Conservation (phyloP, 495 filamentous ascomycete genomes). For the Penicillium antarcticum region DNA sequence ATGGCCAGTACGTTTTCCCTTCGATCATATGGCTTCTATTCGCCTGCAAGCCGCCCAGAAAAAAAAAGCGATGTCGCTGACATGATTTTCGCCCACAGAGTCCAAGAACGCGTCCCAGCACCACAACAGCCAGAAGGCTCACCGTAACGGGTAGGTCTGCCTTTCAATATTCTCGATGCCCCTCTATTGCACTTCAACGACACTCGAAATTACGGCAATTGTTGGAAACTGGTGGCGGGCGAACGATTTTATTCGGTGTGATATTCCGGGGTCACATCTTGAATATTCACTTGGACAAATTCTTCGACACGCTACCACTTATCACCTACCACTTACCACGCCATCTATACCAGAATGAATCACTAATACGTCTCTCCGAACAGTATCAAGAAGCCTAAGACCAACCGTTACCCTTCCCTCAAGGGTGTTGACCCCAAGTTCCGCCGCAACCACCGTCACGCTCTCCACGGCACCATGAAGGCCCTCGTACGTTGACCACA, state of each 20-base stretch:
- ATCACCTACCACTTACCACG: background rate
- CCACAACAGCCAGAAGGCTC: conserved; percentile 94
- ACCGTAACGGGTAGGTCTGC: conserved; percentile 86
- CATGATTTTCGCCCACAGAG: conserved; percentile 54
- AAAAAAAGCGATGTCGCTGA: conserved; percentile 21
- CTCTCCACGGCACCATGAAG: conserved; percentile 96
- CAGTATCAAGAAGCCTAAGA: conserved; percentile 99
- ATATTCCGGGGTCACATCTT: conserved; percentile 4
- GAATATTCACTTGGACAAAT: conserved; percentile 1
- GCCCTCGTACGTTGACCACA: conserved; percentile 73
- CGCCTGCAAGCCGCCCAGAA: background rate
- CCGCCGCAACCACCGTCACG: conserved; percentile 98
- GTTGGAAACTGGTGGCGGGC: background rate
- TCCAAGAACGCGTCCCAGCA: conserved; percentile 99
- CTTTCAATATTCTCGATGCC: conserved; percentile 5
- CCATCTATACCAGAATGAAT: conserved; percentile 9
- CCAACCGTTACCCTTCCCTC: conserved; percentile 95
- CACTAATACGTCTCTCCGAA: conserved; percentile 34
- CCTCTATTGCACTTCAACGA: background rate
- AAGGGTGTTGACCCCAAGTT: conserved; percentile 99
- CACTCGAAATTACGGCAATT: background rate
- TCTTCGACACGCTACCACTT: background rate
- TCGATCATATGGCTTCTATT: background rate
- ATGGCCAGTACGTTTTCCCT: conserved; percentile 47
- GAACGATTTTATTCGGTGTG: background rate